These are phyloP conservation scores for Trichophyton verrucosum DNA, from an alignment of 2,329 filamentous ascomycete genomes.

Conservation along the genomic window DNA sequence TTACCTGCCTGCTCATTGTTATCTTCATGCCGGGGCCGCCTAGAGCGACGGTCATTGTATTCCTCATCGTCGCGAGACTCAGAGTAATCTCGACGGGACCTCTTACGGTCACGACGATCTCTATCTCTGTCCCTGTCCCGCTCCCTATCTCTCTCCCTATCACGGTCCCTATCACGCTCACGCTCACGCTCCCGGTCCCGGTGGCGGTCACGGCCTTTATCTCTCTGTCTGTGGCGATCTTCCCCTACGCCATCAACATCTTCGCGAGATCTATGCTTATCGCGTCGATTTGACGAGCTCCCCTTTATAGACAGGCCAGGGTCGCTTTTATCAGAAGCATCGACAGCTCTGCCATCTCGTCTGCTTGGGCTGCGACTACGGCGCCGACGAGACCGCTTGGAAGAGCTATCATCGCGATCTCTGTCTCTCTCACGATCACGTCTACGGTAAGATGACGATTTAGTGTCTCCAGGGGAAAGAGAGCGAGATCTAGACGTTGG, in stretches of 20 bases:
- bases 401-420: conserved; percentile 37
- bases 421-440: conserved; percentile 38
- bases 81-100: conserved; percentile 31
- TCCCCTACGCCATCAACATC: conserved; percentile 11
- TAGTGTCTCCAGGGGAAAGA: conserved; percentile 50
- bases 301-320: background rate
- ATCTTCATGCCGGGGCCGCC: conserved; percentile 18
- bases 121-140: background rate
- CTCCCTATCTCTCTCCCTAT: conserved; percentile 32
- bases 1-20: conserved; percentile 1
- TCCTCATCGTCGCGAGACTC: conserved; percentile 23
- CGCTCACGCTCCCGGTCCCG: conserved; percentile 27
- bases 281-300: background rate
- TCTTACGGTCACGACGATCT: conserved; percentile 23
- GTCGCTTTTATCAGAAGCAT: background rate
- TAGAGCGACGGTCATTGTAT: conserved; percentile 26
- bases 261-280: conserved; percentile 2
- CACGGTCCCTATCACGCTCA: conserved; percentile 38
- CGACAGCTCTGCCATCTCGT: background rate
- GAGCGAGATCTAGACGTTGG: conserved; percentile 41
- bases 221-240: conserved; percentile 21
- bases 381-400: conserved; percentile 37
- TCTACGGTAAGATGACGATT: conserved; percentile 45
- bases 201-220: conserved; percentile 17
- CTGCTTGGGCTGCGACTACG: conserved; percentile 24